Evolutionary conservation across 2,329 filamentous ascomycete genomes (phyloP).

Genomic region (Moelleriella libera): DNA sequence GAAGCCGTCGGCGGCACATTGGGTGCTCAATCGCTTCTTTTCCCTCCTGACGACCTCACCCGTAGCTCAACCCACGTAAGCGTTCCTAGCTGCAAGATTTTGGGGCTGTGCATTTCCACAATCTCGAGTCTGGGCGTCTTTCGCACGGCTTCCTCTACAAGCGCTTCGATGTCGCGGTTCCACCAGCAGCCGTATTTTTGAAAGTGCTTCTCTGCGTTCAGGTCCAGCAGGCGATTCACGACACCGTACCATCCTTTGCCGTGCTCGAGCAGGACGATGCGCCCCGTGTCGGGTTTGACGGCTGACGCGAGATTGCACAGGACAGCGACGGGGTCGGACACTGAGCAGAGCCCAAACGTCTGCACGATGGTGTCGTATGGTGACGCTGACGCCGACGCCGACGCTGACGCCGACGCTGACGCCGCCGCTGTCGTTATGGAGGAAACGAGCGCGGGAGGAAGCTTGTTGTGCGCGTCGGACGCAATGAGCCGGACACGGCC

Average conservation of each 20-base stretch:
- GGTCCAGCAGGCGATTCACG: conserved; percentile 42
- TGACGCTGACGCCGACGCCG: conserved; percentile 11
- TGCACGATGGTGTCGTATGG: conserved; percentile 50
- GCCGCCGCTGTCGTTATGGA: too few species aligned
- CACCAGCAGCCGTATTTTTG: conserved; percentile 52
- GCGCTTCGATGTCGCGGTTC: conserved; percentile 46
- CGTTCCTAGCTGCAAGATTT: conserved; percentile 40
- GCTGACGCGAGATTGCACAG: conserved; percentile 36
- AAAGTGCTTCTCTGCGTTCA: conserved; percentile 39
- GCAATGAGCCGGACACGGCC: conserved; percentile 33
- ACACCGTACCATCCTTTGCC: conserved; percentile 40
- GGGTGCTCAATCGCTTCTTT: too few species aligned
- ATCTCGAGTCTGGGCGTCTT: conserved; percentile 40
- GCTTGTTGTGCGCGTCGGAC: conserved; percentile 29
- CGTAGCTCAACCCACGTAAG: conserved; percentile 44
- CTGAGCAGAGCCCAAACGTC: conserved; percentile 51
- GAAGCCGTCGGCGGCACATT: too few species aligned
- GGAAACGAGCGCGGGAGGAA: conserved; percentile 28
- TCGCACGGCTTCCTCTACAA: conserved; percentile 34
- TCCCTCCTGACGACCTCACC: too few species aligned
- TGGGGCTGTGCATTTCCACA: conserved; percentile 36
- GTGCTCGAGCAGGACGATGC: conserved; percentile 49
- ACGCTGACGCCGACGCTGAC: too few species aligned
- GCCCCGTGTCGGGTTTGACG: conserved; percentile 38
- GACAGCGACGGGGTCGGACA: conserved; percentile 38